phyloP scores from a whole-genome alignment of 2,329 filamentous ascomycete genomes.

The Penicillium italicum region DNA sequence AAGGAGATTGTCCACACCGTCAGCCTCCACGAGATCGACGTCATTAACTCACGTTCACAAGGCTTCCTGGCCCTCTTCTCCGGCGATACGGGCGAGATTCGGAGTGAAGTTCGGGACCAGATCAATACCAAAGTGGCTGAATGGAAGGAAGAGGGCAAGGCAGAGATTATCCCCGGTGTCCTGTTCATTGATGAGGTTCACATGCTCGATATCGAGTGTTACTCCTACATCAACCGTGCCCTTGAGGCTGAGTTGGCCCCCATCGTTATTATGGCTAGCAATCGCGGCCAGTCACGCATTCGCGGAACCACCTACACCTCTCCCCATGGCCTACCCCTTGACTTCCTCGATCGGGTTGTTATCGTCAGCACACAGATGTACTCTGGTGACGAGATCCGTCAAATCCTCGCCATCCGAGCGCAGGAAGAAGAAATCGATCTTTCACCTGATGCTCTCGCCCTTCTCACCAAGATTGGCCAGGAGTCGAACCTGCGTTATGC shows the following conservation, averaged over 20 bases:
- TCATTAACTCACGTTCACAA: slow-evolving; percentile 98
- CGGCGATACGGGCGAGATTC: slow-evolving; percentile 95
- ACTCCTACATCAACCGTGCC: slow-evolving; percentile 96
- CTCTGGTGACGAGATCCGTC: slow-evolving; percentile 75
- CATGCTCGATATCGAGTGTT: slow-evolving; percentile 99
- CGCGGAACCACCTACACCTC: slow-evolving; percentile 89
- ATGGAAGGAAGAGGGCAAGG: slow-evolving; percentile 99
- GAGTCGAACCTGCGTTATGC: slow-evolving; percentile 91
- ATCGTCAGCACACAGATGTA: slow-evolving; percentile 95
- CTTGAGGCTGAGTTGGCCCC: slow-evolving; percentile 92
- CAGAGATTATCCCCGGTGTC: slow-evolving; percentile 94
- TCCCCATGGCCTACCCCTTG: slow-evolving; percentile 88
- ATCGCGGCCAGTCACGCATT: slow-evolving; percentile 86
- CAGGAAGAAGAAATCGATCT: slow-evolving; percentile 95
- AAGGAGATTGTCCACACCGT: slow-evolving; percentile 98
- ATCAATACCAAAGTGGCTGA: slow-evolving; percentile 99
- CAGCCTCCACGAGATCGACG: slow-evolving; percentile 95
- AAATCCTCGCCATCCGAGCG: slow-evolving; percentile 88
- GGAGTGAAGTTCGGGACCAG: slow-evolving; percentile 94
- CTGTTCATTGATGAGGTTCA: slow-evolving; percentile 99
- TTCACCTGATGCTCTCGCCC: slow-evolving; percentile 80
- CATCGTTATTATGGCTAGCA: slow-evolving; percentile 99
- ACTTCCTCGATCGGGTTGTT: slow-evolving; percentile 92
- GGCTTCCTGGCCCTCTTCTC: slow-evolving; percentile 97
- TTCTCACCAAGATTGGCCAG: slow-evolving; percentile 92